These are phyloP conservation scores for Fusarium sp. DNA, from an alignment of 2,329 filamentous ascomycete genomes.

Conservation along the genomic window DNA sequence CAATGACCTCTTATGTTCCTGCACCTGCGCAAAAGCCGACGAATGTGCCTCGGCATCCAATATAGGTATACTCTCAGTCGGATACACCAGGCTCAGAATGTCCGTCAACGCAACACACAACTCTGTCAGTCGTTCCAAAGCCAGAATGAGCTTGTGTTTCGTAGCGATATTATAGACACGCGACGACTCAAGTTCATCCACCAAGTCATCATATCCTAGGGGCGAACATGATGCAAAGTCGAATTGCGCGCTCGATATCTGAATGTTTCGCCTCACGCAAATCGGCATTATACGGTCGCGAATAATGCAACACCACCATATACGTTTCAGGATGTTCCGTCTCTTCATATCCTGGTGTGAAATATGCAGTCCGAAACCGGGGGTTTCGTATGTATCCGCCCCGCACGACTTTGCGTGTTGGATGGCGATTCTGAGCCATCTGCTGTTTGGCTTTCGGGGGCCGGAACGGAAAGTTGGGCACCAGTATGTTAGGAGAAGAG, in stretches of 20 bases:
- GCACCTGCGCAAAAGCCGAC: slow-evolving; percentile 21
- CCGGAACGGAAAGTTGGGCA: slow-evolving; percentile 35
- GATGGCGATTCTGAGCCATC: slow-evolving; percentile 34
- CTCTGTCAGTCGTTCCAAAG: slow-evolving; percentile 28
- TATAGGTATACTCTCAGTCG: slow-evolving; percentile 24
- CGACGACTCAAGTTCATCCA: slow-evolving; percentile 36
- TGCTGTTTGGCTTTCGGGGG: slow-evolving; percentile 28
- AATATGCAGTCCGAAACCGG: not conserved
- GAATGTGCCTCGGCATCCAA: slow-evolving; percentile 23
- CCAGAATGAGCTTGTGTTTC: slow-evolving; percentile 37
- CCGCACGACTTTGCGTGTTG: slow-evolving; percentile 31
- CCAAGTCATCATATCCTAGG: slow-evolving; percentile 30
- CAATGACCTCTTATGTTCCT: slow-evolving; percentile 23
- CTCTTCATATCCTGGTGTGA: slow-evolving; percentile 22
- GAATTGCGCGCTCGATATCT: slow-evolving; percentile 30
- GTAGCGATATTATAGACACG: slow-evolving; percentile 34
- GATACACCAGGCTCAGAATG: slow-evolving; percentile 33
- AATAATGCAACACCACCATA: slow-evolving; percentile 42
- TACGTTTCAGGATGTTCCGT: slow-evolving; percentile 28
- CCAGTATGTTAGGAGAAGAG: slow-evolving; percentile 37
- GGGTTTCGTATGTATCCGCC: slow-evolving; percentile 23
- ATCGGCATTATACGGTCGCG: slow-evolving; percentile 39
- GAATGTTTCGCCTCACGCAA: slow-evolving; percentile 37
- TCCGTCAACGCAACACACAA: slow-evolving; percentile 37
- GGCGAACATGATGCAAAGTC: slow-evolving; percentile 28